Percentiles rank a stretch among this genome's conserved stretches.
phyloP scores from a whole-genome alignment of 1,284 basidiomycete species.

The Moesziomyces antarcticus region DNA sequence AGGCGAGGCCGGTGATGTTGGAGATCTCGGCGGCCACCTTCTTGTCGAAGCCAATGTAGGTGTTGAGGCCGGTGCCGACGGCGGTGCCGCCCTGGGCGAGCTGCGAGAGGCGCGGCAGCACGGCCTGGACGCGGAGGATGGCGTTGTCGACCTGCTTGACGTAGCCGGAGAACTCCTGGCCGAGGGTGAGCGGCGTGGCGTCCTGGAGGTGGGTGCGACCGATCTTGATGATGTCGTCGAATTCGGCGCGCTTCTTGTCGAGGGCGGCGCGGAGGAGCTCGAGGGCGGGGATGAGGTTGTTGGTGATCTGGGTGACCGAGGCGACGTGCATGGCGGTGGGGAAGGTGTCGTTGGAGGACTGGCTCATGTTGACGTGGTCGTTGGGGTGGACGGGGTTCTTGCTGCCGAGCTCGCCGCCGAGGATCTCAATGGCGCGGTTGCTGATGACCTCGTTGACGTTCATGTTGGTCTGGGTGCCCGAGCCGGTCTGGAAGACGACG shows the following conservation, averaged over 20 bases:
- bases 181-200: conserved; percentile 95
- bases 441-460: conserved; percentile 99
- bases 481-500: conserved; percentile 99
- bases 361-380: conserved; percentile 99
- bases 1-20: conserved; percentile 87
- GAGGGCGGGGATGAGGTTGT: conserved; percentile 85
- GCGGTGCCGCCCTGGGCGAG: conserved; percentile 99
- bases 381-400: conserved; percentile 99
- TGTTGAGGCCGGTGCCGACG: conserved; percentile 96
- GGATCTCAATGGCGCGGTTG: conserved; percentile 96
- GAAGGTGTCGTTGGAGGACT: conserved; percentile 99
- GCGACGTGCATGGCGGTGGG: conserved; percentile 99
- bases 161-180: conserved; percentile 98
- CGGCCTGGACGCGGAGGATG: conserved; percentile 84
- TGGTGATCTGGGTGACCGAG: conserved; percentile 87
- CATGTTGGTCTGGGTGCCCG: conserved; percentile 99
- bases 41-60: conserved; percentile 93
- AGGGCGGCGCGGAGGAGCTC: conserved; percentile 84
- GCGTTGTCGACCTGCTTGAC: conserved; percentile 93
- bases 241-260: conserved; percentile 78
- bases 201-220: conserved; percentile 97
- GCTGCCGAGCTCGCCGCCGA: conserved; percentile 93
- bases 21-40: conserved; percentile 93
- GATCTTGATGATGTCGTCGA: conserved; percentile 85
- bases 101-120: conserved; percentile 85